Evolutionary conservation across 176 grass and related monocot genomes (phyloP).

Genomic region (Oryza glaberrima): DNA sequence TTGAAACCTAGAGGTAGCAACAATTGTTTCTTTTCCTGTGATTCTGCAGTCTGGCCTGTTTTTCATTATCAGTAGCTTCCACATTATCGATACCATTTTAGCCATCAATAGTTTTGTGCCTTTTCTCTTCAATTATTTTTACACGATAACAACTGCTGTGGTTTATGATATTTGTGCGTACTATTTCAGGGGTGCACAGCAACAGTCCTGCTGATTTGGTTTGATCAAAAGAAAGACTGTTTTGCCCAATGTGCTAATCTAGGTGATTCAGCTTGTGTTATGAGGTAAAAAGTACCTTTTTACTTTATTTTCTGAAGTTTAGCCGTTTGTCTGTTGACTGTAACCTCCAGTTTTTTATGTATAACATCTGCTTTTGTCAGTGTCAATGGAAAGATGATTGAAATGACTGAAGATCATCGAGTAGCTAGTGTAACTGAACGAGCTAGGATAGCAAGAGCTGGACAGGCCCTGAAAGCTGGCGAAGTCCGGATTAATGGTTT

Average conservation of each 20-base stretch:
- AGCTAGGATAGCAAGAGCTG: conserved; percentile 65
- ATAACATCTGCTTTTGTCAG: conserved; percentile 45
- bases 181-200: conserved; percentile 88
- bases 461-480: conserved; percentile 74
- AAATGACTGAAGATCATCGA: conserved; percentile 87
- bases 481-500: conserved; percentile 71
- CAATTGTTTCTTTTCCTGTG: background rate
- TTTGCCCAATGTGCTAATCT: conserved; percentile 94
- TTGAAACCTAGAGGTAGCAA: background rate
- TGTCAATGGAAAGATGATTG: conserved; percentile 57
- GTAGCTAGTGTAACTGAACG: conserved; percentile 70
- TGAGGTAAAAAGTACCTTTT: conserved; percentile 53
- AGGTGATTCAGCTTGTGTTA: conserved; percentile 83
- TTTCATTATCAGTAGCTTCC: background rate
- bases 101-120: background rate
- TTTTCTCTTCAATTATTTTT: conserved; percentile 16
- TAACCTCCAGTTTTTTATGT: conserved; percentile 1
- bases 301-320: conserved; percentile 1
- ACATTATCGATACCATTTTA: conserved; percentile 4
- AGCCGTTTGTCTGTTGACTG: background rate
- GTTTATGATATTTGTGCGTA: conserved; percentile 17
- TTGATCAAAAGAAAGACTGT: conserved; percentile 61
- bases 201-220: conserved; percentile 85
- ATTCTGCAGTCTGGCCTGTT: background rate
- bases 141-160: background rate